phyloP scores from a whole-genome alignment of 352 stramenopile genomes.

The Phytophthora pseudosyringae region DNA sequence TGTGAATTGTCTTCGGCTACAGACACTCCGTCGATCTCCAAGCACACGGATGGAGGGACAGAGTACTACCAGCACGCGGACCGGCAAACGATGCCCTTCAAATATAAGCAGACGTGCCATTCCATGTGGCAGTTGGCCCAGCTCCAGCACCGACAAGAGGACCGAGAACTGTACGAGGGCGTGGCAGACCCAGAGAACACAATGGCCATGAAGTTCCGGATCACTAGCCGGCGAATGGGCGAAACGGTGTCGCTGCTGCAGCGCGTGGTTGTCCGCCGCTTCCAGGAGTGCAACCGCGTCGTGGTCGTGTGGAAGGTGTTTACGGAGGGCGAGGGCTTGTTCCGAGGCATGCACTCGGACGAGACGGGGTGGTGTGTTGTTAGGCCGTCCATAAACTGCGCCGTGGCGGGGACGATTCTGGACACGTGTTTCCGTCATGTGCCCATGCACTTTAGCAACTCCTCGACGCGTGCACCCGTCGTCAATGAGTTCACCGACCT shows the following conservation, averaged over 20 bases:
- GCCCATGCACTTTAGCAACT: conserved; percentile 41
- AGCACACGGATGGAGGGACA: conserved; percentile 22
- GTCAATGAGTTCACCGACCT: conserved; percentile 36
- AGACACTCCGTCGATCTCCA: conserved; percentile 5
- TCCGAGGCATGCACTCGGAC: conserved; percentile 37
- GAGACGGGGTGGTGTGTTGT: conserved; percentile 39
- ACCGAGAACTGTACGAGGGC: conserved; percentile 18
- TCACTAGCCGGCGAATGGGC: conserved; percentile 23
- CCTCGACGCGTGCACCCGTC: conserved; percentile 1
- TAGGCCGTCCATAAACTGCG: conserved; percentile 8
- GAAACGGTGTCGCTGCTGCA: conserved; percentile 30
- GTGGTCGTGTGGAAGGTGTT: conserved; percentile 71
- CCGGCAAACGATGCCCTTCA: conserved; percentile 35
- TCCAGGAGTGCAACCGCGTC: conserved; percentile 51
- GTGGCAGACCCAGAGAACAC: conserved; percentile 29
- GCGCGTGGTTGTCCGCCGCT: conserved; percentile 47
- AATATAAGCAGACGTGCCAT: conserved; percentile 29
- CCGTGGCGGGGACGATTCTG: conserved; percentile 26
- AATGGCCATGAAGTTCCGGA: conserved; percentile 36
- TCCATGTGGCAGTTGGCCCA: conserved; percentile 35
- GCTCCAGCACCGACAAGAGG: conserved; percentile 33
- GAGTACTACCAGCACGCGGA: conserved; percentile 33
- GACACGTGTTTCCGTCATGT: conserved; percentile 35
- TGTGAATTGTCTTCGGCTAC: conserved; percentile 15
- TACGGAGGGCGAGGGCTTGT: conserved; percentile 46